A percentile compares a stretch with the other conserved stretches of the same genome.
Evolutionary conservation across 169 alveolate species (phyloP).

Genomic region (Amoebophrya sp.): DNA sequence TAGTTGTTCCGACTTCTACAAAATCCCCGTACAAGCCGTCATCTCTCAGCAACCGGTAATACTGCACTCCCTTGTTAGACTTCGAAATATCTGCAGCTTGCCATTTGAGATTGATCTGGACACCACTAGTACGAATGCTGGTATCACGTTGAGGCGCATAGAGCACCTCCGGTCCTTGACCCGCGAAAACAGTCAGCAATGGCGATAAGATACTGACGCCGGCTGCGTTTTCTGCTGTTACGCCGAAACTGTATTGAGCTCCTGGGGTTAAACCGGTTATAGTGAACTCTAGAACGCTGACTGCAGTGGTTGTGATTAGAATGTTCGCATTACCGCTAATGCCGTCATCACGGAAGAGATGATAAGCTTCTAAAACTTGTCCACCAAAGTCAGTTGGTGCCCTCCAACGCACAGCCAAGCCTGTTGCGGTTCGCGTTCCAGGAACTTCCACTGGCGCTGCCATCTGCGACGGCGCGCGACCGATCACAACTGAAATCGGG

Average conservation of each 20-base stretch:
- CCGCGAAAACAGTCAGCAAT: not conserved
- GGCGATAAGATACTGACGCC: not conserved
- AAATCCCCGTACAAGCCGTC: not conserved
- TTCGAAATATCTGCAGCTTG: not conserved
- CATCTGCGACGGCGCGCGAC: constrained; percentile 25
- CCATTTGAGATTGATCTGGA: not conserved
- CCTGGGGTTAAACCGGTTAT: constrained; percentile 28
- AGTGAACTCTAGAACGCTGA: not conserved
- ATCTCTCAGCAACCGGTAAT: not conserved
- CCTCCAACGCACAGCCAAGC: constrained; percentile 23
- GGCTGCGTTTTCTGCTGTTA: constrained; percentile 9
- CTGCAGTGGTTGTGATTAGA: not conserved
- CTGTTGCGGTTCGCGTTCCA: not conserved
- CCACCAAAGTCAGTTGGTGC: constrained; percentile 22
- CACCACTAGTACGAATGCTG: not conserved
- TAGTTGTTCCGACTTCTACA: not conserved
- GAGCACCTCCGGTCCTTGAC: constrained; percentile 3
- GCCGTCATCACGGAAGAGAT: constrained; percentile 32
- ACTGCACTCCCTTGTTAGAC: not conserved
- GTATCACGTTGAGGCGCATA: not conserved
- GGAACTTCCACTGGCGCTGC: constrained; percentile 12
- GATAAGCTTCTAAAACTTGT: not conserved
- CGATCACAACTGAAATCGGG: not conserved
- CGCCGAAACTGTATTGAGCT: not conserved
- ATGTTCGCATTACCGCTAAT: constrained; percentile 27